These are phyloP conservation scores for Nothomitra cinnamomea DNA, from an alignment of 2,329 filamentous ascomycete species.

Conservation along the genomic window DNA sequence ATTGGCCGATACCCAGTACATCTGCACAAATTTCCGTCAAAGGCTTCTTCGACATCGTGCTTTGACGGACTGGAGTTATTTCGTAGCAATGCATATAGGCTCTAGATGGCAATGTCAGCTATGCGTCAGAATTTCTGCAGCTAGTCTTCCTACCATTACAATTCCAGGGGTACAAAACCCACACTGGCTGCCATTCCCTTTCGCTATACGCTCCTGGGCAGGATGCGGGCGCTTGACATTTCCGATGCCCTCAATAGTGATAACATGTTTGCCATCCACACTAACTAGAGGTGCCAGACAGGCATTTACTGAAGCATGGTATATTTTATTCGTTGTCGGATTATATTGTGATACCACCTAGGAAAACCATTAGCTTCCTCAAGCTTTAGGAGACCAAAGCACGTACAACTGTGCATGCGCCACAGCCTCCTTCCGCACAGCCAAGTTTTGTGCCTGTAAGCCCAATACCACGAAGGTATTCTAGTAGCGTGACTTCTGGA, in stretches of 20 bases:
- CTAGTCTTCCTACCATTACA: conserved; percentile 46
- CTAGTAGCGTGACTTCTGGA: conserved; percentile 78
- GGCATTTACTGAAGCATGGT: conserved; percentile 92
- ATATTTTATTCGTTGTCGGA: conserved; percentile 78
- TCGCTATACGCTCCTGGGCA: conserved; percentile 77
- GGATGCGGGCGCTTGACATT: conserved; percentile 76
- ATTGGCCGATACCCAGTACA: conserved; percentile 95
- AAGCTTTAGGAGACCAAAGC: conserved; percentile 2
- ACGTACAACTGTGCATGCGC: conserved; percentile 75
- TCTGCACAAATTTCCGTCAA: conserved; percentile 88
- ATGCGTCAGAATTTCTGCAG: not conserved
- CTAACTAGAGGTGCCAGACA: conserved; percentile 86
- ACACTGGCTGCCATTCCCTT: conserved; percentile 82
- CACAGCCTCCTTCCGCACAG: conserved; percentile 91
- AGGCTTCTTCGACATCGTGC: conserved; percentile 83
- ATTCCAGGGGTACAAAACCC: conserved; percentile 96
- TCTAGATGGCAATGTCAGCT: conserved; percentile 29
- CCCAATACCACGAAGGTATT: conserved; percentile 84
- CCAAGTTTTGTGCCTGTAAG: conserved; percentile 92
- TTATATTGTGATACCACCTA: conserved; percentile 79
- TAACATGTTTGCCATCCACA: conserved; percentile 93
- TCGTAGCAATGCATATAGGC: conserved; percentile 76
- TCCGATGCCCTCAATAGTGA: conserved; percentile 93
- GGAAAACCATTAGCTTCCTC: conserved; percentile 15
- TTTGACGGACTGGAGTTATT: conserved; percentile 66